These are phyloP conservation scores for Mortierella sp. DNA, from an alignment of 371 early-diverging fungal genomes.

Conservation along the genomic window DNA sequence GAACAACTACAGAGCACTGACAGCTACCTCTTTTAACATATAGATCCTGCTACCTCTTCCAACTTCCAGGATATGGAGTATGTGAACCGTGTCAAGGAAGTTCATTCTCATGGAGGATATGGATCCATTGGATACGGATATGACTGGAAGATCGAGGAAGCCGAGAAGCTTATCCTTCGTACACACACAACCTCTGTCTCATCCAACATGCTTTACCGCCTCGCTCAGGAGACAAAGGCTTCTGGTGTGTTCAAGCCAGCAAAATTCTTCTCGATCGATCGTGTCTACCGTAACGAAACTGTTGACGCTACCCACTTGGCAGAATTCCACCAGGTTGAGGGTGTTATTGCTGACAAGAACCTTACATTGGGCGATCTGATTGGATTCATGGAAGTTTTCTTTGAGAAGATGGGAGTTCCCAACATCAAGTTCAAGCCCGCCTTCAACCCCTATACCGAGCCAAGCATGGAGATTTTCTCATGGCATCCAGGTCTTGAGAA, in stretches of 20 bases:
- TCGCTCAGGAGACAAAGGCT: conserved; percentile 86
- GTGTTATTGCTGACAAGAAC: conserved; percentile 97
- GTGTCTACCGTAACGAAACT: conserved; percentile 99
- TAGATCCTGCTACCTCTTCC: conserved; percentile 85
- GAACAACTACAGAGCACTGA: background rate
- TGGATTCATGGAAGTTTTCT: conserved; percentile 97
- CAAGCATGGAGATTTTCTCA: conserved; percentile 99
- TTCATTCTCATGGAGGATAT: conserved; percentile 97
- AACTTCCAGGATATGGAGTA: conserved; percentile 87
- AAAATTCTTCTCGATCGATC: conserved; percentile 99
- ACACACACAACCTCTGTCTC: conserved; percentile 99
- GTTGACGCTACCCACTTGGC: conserved; percentile 99
- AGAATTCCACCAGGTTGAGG: conserved; percentile 99
- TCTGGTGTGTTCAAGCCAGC: conserved; percentile 86
- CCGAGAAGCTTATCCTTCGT: conserved; percentile 95
- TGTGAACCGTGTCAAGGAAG: conserved; percentile 92
- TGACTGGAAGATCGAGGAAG: conserved; percentile 96
- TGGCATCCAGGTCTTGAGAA: conserved; percentile 96
- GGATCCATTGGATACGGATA: conserved; percentile 98
- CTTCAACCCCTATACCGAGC: conserved; percentile 99
- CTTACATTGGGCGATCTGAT: conserved; percentile 98
- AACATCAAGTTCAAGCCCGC: conserved; percentile 99
- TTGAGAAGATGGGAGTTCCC: conserved; percentile 96
- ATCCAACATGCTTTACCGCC: conserved; percentile 93
- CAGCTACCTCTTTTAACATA: background rate